Evolutionary conservation across 139 green algal species (phyloP).

Genomic region (Closterium sp.): DNA sequence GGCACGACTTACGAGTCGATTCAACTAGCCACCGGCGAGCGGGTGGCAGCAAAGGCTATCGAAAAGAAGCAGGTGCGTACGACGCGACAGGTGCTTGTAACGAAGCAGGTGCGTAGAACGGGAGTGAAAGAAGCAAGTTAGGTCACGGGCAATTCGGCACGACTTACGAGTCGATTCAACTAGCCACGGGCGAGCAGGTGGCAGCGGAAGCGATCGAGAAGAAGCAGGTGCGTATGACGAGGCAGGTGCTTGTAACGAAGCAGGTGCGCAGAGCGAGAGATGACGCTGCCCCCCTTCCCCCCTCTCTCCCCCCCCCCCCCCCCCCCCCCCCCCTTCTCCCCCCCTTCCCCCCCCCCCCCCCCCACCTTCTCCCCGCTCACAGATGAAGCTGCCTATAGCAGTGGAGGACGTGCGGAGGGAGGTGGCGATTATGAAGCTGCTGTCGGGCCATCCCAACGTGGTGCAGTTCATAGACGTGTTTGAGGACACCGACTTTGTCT

Average conservation of each 20-base stretch:
- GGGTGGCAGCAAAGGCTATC: constrained; percentile 36
- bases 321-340: no score
- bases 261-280: neutral
- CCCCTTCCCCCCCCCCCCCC: no score
- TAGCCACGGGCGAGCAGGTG: constrained; percentile 27
- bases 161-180: constrained; percentile 21
- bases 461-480: no score
- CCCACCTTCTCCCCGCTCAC: neutral
- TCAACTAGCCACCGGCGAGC: constrained; percentile 27
- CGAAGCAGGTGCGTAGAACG: neutral
- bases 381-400: constrained; percentile 42
- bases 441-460: no score
- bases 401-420: constrained; percentile 48
- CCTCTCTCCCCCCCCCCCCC: no score
- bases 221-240: neutral
- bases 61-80: constrained; percentile 22
- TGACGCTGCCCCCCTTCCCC: no score
- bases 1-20: neutral
- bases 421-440: constrained; percentile 44
- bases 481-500: no score
- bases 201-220: constrained; percentile 41
- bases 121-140: constrained; percentile 6
- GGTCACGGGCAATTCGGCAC: constrained; percentile 44
- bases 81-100: neutral
- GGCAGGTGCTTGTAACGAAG: neutral